A percentile compares a stretch with the other conserved stretches of the same genome.
Conservation (phyloP, 805 yeast genomes). For the Candida montana region DNA sequence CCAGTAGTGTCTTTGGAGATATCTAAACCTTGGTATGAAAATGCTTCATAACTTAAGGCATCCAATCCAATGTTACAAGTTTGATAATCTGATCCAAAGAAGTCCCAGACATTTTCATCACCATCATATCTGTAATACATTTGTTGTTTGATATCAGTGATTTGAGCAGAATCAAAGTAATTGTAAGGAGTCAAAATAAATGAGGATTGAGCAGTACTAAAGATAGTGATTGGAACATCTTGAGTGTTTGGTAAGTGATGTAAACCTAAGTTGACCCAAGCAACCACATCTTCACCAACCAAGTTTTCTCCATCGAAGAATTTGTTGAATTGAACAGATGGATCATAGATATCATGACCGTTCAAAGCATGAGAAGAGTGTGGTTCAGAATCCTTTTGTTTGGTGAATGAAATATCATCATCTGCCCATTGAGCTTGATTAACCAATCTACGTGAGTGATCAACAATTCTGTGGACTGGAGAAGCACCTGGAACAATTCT, state of each 20-base stretch:
- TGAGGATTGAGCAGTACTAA: conserved; percentile 22
- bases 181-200: conserved; percentile 25
- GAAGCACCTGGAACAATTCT: conserved; percentile 22
- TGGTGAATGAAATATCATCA: conserved; percentile 19
- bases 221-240: conserved; percentile 27
- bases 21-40: conserved; percentile 20
- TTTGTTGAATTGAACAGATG: conserved; percentile 18
- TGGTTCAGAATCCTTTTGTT: conserved; percentile 24
- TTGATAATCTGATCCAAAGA: conserved; percentile 18
- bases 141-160: conserved; percentile 22
- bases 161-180: conserved; percentile 24
- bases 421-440: conserved; percentile 24
- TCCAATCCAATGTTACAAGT: conserved; percentile 16
- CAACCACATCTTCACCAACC: conserved; percentile 25
- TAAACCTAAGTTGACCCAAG: conserved; percentile 25
- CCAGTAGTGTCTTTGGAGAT: conserved; percentile 22
- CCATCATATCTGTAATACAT: conserved; percentile 18
- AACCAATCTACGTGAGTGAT: conserved; percentile 13
- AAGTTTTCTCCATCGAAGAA: conserved; percentile 24
- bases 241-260: conserved; percentile 28
- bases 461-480: conserved; percentile 19
- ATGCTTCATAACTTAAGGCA: conserved; percentile 12
- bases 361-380: conserved; percentile 20
- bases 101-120: conserved; percentile 19
- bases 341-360: conserved; percentile 21